Conservation (phyloP, 495 filamentous ascomycete species). For the Ramalina peruviana region DNA sequence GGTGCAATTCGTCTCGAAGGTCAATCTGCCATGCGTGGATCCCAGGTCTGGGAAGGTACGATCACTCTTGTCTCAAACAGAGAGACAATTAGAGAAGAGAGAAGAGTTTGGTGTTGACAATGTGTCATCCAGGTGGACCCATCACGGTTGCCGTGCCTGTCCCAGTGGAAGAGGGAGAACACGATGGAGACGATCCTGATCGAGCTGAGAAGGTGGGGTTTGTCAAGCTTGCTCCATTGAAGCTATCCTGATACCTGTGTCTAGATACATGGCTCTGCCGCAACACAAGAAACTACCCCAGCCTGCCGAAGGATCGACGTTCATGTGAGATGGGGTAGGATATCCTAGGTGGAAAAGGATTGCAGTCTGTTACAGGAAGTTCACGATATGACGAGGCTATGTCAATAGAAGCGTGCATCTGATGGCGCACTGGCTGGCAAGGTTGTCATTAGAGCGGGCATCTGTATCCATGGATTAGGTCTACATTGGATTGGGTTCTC, state of each 20-base stretch:
- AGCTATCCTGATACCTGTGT: slow-evolving; percentile 15
- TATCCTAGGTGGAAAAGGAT: not conserved
- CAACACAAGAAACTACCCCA: slow-evolving; percentile 91
- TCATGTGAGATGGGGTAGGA: slow-evolving; percentile 17
- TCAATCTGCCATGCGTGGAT: slow-evolving; percentile 92
- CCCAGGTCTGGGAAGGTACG: slow-evolving; percentile 56
- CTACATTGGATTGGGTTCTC: too few species aligned
- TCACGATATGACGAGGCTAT: slow-evolving; percentile 4
- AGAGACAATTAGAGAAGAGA: too few species aligned
- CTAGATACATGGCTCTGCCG: slow-evolving; percentile 86
- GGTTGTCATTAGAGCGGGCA: too few species aligned
- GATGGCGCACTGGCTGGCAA: slow-evolving; percentile 1
- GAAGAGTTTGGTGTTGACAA: not conserved
- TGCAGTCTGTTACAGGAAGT: not conserved
- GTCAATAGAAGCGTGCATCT: slow-evolving; percentile 3
- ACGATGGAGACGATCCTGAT: slow-evolving; percentile 91
- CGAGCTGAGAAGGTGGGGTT: slow-evolving; percentile 60
- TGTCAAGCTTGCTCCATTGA: not conserved
- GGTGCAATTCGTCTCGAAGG: slow-evolving; percentile 79
- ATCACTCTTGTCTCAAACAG: too few species aligned
- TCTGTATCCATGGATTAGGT: too few species aligned
- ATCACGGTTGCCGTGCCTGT: slow-evolving; percentile 64
- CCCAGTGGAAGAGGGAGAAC: slow-evolving; percentile 75
- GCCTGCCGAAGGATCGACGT: slow-evolving; percentile 77
- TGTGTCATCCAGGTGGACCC: slow-evolving; percentile 55